Evolutionary conservation across 2,329 filamentous ascomycete species (phyloP), one percentile per base, ranked within the genome.

Genomic region (Zymoseptoria brevis): DNA sequence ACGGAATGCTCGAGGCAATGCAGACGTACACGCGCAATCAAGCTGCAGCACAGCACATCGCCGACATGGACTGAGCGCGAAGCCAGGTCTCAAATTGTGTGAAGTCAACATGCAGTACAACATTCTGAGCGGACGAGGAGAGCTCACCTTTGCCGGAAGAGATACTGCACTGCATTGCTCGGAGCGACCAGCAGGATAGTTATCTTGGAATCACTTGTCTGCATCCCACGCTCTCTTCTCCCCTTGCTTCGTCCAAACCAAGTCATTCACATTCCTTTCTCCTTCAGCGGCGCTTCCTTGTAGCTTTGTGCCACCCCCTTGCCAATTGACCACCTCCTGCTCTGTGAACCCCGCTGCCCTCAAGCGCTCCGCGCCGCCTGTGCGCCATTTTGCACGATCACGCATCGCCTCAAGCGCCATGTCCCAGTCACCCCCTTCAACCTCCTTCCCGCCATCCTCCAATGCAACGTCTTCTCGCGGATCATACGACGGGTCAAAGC

Each of bases 261-360:
- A 68, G 67, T 84, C 78, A 8, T 78, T 77, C 64, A 81, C 77
- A 50, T 84, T 69, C 22, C 82, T 78, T 68, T 87, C 87, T 1
- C 83, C 83, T 24, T 80, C 75, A 74, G 84, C 83, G 66, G 84
- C 83, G 57, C 83, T 77, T 1, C 78, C 72, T 69, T 90, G 67
- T 86, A 83, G 45, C 84, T 82, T 61, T 87, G 83, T 57, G 82
- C 80, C 70, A n/a, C 79, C 77, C 21, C 83, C 81, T 71, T 87
- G 85, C 84, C 87, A 90, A 63, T 85, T 85, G 67, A 81, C 79
- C 60, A 96, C 83, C 67, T 91, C 83, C 4, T 85, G 83, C 16
- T 91, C 88, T 1, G 83, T 84, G 69, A 96, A 95, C 0, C 91
- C 92, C 0, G 89, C 90, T 19, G 83, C 83, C 35, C 85, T 85